These are phyloP conservation scores for Neofusicoccum cordaticola DNA, from an alignment of 2,329 filamentous ascomycete species.

Conservation along the genomic window DNA sequence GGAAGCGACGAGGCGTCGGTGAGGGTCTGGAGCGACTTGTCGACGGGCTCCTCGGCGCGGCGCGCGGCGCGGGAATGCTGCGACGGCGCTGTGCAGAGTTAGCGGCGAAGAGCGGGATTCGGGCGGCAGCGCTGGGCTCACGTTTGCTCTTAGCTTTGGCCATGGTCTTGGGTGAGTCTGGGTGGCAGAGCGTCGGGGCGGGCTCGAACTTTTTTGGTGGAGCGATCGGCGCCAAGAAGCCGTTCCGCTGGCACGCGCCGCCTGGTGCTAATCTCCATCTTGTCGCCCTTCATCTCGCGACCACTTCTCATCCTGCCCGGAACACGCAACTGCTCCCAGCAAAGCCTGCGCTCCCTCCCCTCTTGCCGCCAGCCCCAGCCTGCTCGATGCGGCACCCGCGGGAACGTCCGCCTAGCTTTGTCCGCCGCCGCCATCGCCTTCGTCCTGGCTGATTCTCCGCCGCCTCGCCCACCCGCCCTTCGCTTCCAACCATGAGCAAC, in stretches of 20 bases:
- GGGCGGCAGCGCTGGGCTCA: background rate
- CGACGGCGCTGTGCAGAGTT: slow-evolving; percentile 52
- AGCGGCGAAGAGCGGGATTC: background rate
- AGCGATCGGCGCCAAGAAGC: slow-evolving; percentile 5
- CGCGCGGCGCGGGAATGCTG: slow-evolving; percentile 72
- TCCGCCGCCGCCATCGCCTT: background rate
- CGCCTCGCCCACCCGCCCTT: background rate
- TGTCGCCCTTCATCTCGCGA: slow-evolving; percentile 13
- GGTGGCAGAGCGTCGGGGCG: background rate
- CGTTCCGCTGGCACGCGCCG: background rate
- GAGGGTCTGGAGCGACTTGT: slow-evolving; percentile 63
- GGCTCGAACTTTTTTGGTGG: slow-evolving; percentile 15
- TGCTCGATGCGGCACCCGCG: slow-evolving; percentile 15
- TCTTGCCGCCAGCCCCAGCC: background rate
- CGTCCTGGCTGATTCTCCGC: slow-evolving; percentile 13
- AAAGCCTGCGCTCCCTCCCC: background rate
- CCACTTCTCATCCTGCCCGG: background rate
- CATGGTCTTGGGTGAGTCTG: background rate
- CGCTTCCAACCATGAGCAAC: slow-evolving; percentile 9
- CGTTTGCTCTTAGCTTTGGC: slow-evolving; percentile 8
- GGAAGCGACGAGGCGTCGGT: slow-evolving; percentile 37
- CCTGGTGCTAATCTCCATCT: slow-evolving; percentile 4
- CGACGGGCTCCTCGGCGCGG: slow-evolving; percentile 67
- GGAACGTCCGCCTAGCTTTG: slow-evolving; percentile 3
- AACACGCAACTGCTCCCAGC: background rate